Base-by-base conservation (phyloP, 2,329 filamentous ascomycete species). In the Pseudocercospora musae region DNA sequence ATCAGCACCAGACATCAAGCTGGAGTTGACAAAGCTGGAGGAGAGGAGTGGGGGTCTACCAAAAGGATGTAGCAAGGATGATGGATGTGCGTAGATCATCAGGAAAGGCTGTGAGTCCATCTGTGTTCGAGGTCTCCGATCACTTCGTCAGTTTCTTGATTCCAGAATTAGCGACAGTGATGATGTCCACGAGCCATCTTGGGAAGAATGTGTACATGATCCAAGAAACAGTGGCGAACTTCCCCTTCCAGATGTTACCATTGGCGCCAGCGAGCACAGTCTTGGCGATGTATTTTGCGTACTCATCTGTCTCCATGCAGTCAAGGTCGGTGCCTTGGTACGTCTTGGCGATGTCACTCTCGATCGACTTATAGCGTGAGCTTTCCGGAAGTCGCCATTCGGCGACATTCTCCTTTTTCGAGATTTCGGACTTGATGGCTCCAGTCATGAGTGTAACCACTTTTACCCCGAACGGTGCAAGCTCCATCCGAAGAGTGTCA, bases 391-490 rank as follows among this genome's bases (percentile, higher is more conserved):
- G 46, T n/a, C 49, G 52, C n/a, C 57, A 50, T 23, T 23, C 52
- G n/a, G 33, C 3, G n/a, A 48, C 37, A 11, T 37, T 48, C 21
- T 65, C 65, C 21, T 60, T 49, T 20, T 49, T 49, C 15, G 55
- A 53, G 23, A 58, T 54, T 46, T 62, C 66, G 21, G 62, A 61
- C 46, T 66, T 61, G 13, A 68, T 57, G 42, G 59, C 63, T 18
- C 54, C 52, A 6, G 58, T 60, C 18, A 66, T 50, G 4, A 66
- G 31, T 8, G 58, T 59, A 10, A 68, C 64, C 1, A 73, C 79
- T 21, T 75, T 64, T 20, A 74, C 62, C 2, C 63, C 69, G 55
- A 74, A 72, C 1, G 73, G 72, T 29, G 62, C 64, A 18, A 75
- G 46, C 54, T 75, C 72, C 4, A 72, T 27, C 10, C 72, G 64